Evolutionary conservation across 1,139 yeast genomes (phyloP).

Genomic region (Candida sojae): DNA sequence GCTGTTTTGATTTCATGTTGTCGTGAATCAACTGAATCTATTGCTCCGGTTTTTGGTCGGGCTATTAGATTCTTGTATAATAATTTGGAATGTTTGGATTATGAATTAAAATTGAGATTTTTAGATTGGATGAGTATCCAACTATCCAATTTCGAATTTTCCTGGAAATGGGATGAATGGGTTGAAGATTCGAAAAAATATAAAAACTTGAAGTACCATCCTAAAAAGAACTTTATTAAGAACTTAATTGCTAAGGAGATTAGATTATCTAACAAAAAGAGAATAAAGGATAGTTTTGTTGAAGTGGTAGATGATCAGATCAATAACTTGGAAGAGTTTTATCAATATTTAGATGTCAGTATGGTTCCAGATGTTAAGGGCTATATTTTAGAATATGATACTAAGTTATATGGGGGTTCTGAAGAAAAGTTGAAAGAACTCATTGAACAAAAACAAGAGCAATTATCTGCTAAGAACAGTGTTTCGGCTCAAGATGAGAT

Average conservation of each 20-base stretch:
- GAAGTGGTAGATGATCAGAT: constrained; percentile 27
- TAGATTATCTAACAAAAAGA: constrained; percentile 68
- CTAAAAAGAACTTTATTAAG: constrained; percentile 70
- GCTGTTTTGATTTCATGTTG: constrained; percentile 89
- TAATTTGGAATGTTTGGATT: constrained; percentile 67
- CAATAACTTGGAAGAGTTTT: constrained; percentile 55
- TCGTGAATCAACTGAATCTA: constrained; percentile 80
- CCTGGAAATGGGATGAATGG: constrained; percentile 99
- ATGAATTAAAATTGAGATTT: constrained; percentile 71
- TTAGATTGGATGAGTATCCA: constrained; percentile 95
- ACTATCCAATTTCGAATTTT: constrained; percentile 88
- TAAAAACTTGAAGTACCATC: constrained; percentile 53
- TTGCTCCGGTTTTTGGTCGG: constrained; percentile 95
- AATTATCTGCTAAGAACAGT: constrained; percentile 24
- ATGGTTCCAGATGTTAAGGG: constrained; percentile 28
- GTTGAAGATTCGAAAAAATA: constrained; percentile 50
- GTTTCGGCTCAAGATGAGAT: constrained; percentile 46
- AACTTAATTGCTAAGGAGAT: constrained; percentile 84
- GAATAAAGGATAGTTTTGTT: constrained; percentile 76
- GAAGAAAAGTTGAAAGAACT: constrained; percentile 31
- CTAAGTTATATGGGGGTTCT: constrained; percentile 35
- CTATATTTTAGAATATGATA: constrained; percentile 36
- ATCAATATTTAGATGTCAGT: constrained; percentile 56
- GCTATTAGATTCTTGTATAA: constrained; percentile 84
- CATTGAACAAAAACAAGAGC: constrained; percentile 32